Base-by-base conservation (phyloP, 192 early-diverging fungal genomes). In the Mortierella claussenii region DNA sequence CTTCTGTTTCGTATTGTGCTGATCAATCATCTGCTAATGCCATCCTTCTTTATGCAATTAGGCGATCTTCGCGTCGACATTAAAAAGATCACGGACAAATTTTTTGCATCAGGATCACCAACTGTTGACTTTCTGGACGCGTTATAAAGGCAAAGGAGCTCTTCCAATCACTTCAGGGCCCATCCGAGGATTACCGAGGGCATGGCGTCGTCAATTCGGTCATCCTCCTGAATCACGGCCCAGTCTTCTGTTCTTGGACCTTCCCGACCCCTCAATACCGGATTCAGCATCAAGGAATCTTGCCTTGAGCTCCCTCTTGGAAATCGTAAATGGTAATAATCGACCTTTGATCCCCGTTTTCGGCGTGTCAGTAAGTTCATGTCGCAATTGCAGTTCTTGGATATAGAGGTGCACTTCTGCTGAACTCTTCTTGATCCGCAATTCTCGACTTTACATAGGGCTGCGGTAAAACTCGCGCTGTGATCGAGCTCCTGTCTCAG, bases 401-500 rank as follows among this genome's bases (percentile, higher is more conserved):
- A n/a, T n/a, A n/a, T n/a, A n/a, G n/a, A n/a, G n/a, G n/a, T n/a
- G n/a, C n/a, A n/a, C n/a, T n/a, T n/a, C n/a, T n/a, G n/a, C n/a
- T n/a, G n/a, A n/a, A n/a, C n/a, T n/a, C n/a, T n/a, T n/a, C n/a
- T n/a, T n/a, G n/a, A n/a, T n/a, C n/a, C n/a, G n/a, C n/a, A n/a
- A n/a, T n/a, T n/a, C n/a, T n/a, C n/a, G n/a, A n/a, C n/a, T n/a
- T n/a, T n/a, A n/a, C n/a, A n/a, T n/a, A n/a, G 13, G 44, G 60
- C 20, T 66, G 53, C 21, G 64, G 64, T 42, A 66, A 56, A 21
- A 66, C 64, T 12, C 53, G 64, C 21, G 64, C 43, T 47, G 53
- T 48, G 12, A 30, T 66, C 20, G 53, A 66, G 31, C 64, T 66
- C 6, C 45, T 66, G 13, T 66, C 53, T 18, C 45, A 47, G 8